Conservation (phyloP, 2,329 filamentous ascomycete species). For the Ophiostoma angusticollis region DNA sequence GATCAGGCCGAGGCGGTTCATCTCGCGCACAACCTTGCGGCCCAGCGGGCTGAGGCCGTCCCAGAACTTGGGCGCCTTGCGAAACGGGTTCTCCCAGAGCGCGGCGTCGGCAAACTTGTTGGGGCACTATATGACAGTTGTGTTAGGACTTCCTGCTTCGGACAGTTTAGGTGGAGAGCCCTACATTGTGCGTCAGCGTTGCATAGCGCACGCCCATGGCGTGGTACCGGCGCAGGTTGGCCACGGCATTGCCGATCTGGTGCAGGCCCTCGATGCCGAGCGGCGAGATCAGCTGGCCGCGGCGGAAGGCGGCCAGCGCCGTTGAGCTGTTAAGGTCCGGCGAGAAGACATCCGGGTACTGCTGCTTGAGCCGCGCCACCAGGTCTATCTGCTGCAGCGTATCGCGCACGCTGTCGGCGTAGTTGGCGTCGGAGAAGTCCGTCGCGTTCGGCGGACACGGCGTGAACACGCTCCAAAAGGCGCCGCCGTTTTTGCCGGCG, state of each 20-base stretch:
- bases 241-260: conserved; percentile 76
- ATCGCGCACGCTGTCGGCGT: conserved; percentile 38
- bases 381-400: conserved; percentile 68
- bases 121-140: conserved; percentile 42
- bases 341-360: conserved; percentile 60
- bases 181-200: conserved; percentile 70
- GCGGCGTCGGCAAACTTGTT: conserved; percentile 84
- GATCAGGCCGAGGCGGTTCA: conserved; percentile 93
- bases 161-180: not conserved
- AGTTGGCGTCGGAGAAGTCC: conserved; percentile 63
- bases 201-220: conserved; percentile 73
- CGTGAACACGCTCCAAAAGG: conserved; percentile 87
- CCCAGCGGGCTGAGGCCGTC: conserved; percentile 62
- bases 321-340: conserved; percentile 43
- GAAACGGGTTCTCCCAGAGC: conserved; percentile 40
- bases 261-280: conserved; percentile 79
- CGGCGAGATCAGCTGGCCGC: conserved; percentile 59
- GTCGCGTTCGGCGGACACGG: conserved; percentile 60
- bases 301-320: conserved; percentile 45
- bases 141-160: too few species aligned
- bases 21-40: conserved; percentile 60
- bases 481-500: conserved; percentile 61
- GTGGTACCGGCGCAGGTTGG: conserved; percentile 64
- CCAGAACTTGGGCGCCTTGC: conserved; percentile 46
- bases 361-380: conserved; percentile 47